Evolutionary conservation across 208 protist species (phyloP).

Genomic region (Crithidia thermophila): DNA sequence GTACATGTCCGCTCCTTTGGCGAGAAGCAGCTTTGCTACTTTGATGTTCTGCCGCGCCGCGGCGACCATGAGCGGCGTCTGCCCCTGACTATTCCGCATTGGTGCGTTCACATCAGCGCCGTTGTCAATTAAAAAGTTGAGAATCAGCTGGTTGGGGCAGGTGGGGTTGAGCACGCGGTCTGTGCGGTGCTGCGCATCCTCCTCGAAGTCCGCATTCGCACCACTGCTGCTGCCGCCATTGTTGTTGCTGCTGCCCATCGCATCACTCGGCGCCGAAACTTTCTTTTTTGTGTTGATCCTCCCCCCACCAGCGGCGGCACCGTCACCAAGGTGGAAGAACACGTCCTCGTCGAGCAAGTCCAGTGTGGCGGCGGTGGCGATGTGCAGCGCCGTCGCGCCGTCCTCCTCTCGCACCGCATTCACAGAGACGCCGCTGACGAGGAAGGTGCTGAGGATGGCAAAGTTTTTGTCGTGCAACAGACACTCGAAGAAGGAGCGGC

Average conservation of each 20-base stretch:
- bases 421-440: slow-evolving; percentile 58
- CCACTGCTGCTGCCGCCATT: not conserved
- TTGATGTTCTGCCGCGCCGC: slow-evolving; percentile 48
- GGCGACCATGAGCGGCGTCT: slow-evolving; percentile 85
- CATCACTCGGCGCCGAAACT: not conserved
- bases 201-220: not conserved
- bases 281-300: not conserved
- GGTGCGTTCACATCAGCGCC: slow-evolving; percentile 65
- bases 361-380: slow-evolving; percentile 46
- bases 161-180: slow-evolving; percentile 18
- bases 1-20: slow-evolving; percentile 52
- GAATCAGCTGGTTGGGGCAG: slow-evolving; percentile 56
- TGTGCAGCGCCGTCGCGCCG: slow-evolving; percentile 65
- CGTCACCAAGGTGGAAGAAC: not conserved
- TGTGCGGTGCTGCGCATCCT: slow-evolving; percentile 3
- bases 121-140: slow-evolving; percentile 79
- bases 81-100: slow-evolving; percentile 27
- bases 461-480: slow-evolving; percentile 48
- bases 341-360: not conserved
- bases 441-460: slow-evolving; percentile 43
- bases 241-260: not conserved
- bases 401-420: slow-evolving; percentile 44
- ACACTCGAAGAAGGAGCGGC: slow-evolving; percentile 56
- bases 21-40: slow-evolving; percentile 51
- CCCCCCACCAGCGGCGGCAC: not conserved